A percentile compares a stretch with the other conserved stretches of the same genome.
Conservation (phyloP, 495 filamentous ascomycete genomes). For the Aspergillus bertholletiae region DNA sequence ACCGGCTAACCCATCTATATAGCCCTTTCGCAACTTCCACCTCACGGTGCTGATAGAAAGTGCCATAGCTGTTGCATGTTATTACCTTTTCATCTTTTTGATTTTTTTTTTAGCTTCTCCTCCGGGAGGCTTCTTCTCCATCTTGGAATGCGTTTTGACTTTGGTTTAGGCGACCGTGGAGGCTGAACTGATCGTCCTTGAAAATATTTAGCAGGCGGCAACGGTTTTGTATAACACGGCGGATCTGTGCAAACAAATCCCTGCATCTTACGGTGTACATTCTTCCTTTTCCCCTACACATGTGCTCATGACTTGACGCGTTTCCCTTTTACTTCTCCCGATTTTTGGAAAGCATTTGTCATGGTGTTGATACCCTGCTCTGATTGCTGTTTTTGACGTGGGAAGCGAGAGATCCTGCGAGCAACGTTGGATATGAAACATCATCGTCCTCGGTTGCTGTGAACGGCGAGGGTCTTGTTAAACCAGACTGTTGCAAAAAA, state of each 20-base stretch:
- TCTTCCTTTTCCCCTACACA: conserved; percentile 9
- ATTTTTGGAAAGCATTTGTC: conserved; percentile 39
- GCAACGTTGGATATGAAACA: conserved; percentile 10
- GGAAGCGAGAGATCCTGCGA: conserved; percentile 7
- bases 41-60: neutral
- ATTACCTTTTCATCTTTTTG: conserved; percentile 4
- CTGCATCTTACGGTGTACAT: conserved; percentile 24
- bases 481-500: neutral
- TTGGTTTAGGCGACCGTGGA: neutral
- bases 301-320: conserved; percentile 35
- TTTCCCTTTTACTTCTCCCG: conserved; percentile 13
- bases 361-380: conserved; percentile 50
- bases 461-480: conserved; percentile 4
- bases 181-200: conserved; percentile 3
- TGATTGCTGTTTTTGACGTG: conserved; percentile 20
- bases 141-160: conserved; percentile 7
- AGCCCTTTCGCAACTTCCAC: neutral
- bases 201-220: conserved; percentile 2
- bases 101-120: neutral
- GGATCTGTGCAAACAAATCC: conserved; percentile 6
- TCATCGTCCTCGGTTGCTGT: neutral
- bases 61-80: neutral
- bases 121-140: neutral
- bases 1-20: neutral
- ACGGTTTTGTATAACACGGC: conserved; percentile 21